These are phyloP conservation scores for Diaporthe sp. DNA, from an alignment of 2,329 filamentous ascomycete genomes.

Conservation along the genomic window DNA sequence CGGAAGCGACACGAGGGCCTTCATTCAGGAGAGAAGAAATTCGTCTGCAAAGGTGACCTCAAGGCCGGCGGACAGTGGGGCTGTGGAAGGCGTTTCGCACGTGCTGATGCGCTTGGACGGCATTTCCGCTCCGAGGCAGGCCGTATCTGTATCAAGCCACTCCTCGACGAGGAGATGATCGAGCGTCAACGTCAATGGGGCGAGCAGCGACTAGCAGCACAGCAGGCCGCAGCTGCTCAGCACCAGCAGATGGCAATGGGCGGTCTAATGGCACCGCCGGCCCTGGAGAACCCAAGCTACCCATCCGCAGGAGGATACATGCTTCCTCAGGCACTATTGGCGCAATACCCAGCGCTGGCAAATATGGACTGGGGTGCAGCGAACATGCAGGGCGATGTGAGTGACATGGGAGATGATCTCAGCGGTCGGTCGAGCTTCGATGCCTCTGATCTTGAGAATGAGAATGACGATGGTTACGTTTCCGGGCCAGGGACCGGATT, in stretches of 20 bases:
- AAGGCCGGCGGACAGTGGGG: conserved; percentile 90
- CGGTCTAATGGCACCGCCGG: conserved; percentile 69
- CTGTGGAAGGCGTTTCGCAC: conserved; percentile 91
- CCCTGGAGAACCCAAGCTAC: conserved; percentile 71
- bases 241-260: conserved; percentile 65
- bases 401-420: conserved; percentile 81
- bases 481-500: conserved; percentile 72
- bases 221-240: conserved; percentile 58
- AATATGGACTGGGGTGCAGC: conserved; percentile 82
- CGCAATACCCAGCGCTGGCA: conserved; percentile 94
- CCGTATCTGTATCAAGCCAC: conserved; percentile 95
- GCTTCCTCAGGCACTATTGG: conserved; percentile 88
- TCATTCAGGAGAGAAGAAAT: conserved; percentile 98
- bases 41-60: conserved; percentile 93
- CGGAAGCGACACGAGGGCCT: conserved; percentile 96
- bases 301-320: conserved; percentile 69
- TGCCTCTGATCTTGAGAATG: conserved; percentile 78
- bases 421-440: conserved; percentile 87
- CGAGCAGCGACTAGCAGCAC: conserved; percentile 73
- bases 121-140: conserved; percentile 98
- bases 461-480: conserved; percentile 79
- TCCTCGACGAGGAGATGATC: conserved; percentile 92
- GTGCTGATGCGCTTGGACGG: conserved; percentile 92
- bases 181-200: conserved; percentile 83
- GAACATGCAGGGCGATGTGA: conserved; percentile 77